Evolutionary conservation across 192 early-diverging fungal genomes (phyloP).

Genomic region (Borealophlyctis nickersoniae): DNA sequence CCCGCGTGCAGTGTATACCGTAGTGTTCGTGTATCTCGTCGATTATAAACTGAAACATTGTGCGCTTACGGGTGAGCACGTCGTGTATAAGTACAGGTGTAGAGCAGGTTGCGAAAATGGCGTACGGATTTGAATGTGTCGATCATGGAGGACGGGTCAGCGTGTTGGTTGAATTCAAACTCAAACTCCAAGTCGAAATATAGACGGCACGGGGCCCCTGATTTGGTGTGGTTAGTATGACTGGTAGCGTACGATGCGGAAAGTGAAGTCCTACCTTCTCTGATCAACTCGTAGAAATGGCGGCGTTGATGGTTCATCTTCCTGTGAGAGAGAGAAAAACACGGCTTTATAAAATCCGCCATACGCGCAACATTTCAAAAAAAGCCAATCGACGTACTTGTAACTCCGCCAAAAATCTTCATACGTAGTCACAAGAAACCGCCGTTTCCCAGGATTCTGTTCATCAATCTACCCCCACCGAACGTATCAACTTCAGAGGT

Average conservation of each 20-base stretch:
- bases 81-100: no score
- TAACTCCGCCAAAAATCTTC: slow-evolving; percentile 26
- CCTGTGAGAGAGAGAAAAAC: background rate
- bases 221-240: background rate
- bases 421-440: slow-evolving; percentile 23
- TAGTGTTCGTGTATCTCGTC: background rate
- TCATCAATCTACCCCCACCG: background rate
- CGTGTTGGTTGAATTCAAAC: slow-evolving; percentile 13
- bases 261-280: slow-evolving; percentile 2
- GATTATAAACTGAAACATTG: background rate
- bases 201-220: slow-evolving; percentile 18
- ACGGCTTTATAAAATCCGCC: no score
- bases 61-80: no score
- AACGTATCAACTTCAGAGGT: background rate
- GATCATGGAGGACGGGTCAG: slow-evolving; percentile 20
- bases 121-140: slow-evolving; percentile 21
- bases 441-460: slow-evolving; percentile 21
- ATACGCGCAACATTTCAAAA: background rate
- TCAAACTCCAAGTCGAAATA: slow-evolving; percentile 39
- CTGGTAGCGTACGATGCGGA: background rate
- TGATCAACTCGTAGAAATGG: slow-evolving; percentile 29
- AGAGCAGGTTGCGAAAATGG: no score
- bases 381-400: slow-evolving; percentile 1
- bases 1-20: background rate
- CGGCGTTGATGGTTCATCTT: slow-evolving; percentile 1